Conservation (phyloP, 495 filamentous ascomycete species). For the Monascus purpureus region DNA sequence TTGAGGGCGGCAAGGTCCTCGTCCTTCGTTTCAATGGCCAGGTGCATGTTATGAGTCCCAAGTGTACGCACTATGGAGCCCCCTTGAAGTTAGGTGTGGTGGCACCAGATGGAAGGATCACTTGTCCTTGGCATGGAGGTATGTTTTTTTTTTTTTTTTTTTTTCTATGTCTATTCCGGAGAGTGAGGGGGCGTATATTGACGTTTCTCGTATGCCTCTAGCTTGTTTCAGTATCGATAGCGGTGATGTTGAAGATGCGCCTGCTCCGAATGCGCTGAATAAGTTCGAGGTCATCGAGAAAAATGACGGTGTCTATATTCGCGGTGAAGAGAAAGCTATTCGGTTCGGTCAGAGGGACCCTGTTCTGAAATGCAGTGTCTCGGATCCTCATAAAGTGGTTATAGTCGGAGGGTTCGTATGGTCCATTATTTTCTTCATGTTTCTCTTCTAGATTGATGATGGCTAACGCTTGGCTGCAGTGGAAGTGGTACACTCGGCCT, state of each 20-base stretch:
- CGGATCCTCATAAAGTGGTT: constrained; percentile 55
- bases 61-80: constrained; percentile 90
- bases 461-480: constrained; percentile 9
- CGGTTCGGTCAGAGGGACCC: constrained; percentile 59
- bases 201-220: constrained; percentile 11
- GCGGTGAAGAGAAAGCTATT: constrained; percentile 64
- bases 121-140: constrained; percentile 95
- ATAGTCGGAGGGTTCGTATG: constrained; percentile 64
- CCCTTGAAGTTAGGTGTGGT: constrained; percentile 75
- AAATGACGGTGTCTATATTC: constrained; percentile 72
- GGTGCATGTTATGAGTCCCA: constrained; percentile 66
- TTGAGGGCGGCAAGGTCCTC: constrained; percentile 73
- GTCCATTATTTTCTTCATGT: background rate
- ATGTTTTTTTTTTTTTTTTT: constrained; percentile 8
- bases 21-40: constrained; percentile 62
- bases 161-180: background rate
- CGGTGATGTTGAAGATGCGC: constrained; percentile 93
- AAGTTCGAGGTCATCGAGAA: constrained; percentile 70
- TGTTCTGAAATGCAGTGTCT: constrained; percentile 55
- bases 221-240: constrained; percentile 82
- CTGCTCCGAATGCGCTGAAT: constrained; percentile 67
- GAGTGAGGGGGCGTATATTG: constrained; percentile 3
- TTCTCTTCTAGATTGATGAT: background rate
- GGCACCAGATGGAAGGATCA: constrained; percentile 66
- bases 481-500: constrained; percentile 72